These are phyloP conservation scores for Ceriops zippeliana DNA, from an alignment of 345 rosid genomes.

Conservation along the genomic window DNA sequence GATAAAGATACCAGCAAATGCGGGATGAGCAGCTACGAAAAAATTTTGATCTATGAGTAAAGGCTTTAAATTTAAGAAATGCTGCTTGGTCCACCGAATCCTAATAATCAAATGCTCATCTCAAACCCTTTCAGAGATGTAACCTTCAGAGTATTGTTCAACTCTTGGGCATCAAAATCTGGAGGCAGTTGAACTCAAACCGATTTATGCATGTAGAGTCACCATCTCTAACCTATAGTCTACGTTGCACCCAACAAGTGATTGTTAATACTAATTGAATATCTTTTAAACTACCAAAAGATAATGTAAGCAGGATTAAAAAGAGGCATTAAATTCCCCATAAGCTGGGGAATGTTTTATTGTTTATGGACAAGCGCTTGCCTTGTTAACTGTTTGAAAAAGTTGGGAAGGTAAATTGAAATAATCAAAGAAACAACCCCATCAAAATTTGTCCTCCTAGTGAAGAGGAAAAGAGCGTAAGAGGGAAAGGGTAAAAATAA, in stretches of 20 bases:
- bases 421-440: constrained; percentile 1
- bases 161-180: no score
- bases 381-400: constrained; percentile 21
- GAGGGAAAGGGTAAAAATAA: background rate
- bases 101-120: background rate
- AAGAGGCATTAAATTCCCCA: background rate
- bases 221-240: no score
- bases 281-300: no score
- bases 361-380: background rate
- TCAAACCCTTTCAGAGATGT: background rate
- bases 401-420: constrained; percentile 16
- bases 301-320: no score
- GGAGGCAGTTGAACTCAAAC: no score
- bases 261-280: no score
- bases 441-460: constrained; percentile 15
- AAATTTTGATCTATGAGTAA: background rate
- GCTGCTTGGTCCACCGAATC: background rate
- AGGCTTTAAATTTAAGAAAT: background rate
- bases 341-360: background rate
- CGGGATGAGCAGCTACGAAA: background rate
- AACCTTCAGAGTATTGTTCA: background rate
- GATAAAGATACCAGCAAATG: background rate
- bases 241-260: no score
- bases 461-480: background rate
- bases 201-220: no score